Evolutionary conservation across 345 rosid genomes (phyloP).

Genomic region (Zanthoxylum bungeanum): DNA sequence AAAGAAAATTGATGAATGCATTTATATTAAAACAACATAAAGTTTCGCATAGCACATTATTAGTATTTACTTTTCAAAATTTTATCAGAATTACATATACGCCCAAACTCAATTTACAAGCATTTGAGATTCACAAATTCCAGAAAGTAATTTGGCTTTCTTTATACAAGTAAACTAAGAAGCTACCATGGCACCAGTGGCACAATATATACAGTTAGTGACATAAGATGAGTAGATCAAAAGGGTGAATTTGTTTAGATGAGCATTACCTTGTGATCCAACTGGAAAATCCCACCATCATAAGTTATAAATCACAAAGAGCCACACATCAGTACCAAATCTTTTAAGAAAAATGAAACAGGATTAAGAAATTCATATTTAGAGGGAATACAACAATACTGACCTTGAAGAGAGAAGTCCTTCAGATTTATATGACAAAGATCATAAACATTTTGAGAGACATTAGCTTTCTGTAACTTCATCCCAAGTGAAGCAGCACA

Average conservation of each 20-base stretch:
- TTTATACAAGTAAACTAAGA: neutral
- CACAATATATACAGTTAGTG: too few species aligned
- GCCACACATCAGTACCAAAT: conserved; percentile 11
- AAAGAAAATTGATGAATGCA: neutral
- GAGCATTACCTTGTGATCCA: conserved; percentile 31
- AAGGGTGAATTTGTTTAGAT: neutral
- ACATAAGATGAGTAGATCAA: neutral
- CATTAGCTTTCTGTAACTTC: conserved; percentile 44
- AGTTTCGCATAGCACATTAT: neutral
- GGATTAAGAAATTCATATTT: neutral
- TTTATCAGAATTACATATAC: too few species aligned
- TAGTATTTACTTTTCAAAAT: neutral
- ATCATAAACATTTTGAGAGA: conserved; percentile 39
- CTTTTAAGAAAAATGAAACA: conserved; percentile 10
- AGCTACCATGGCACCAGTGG: neutral
- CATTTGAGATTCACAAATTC: neutral
- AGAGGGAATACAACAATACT: neutral
- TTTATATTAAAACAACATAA: neutral
- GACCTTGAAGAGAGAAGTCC: conserved; percentile 69
- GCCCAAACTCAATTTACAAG: too few species aligned
- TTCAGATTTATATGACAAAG: conserved; percentile 59
- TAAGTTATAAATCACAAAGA: conserved; percentile 14
- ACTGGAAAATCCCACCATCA: conserved; percentile 35
- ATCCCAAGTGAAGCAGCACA: conserved; percentile 53
- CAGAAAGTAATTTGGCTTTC: neutral